Conservation (phyloP, 345 rosid species). For the Aurinia saxatilis region DNA sequence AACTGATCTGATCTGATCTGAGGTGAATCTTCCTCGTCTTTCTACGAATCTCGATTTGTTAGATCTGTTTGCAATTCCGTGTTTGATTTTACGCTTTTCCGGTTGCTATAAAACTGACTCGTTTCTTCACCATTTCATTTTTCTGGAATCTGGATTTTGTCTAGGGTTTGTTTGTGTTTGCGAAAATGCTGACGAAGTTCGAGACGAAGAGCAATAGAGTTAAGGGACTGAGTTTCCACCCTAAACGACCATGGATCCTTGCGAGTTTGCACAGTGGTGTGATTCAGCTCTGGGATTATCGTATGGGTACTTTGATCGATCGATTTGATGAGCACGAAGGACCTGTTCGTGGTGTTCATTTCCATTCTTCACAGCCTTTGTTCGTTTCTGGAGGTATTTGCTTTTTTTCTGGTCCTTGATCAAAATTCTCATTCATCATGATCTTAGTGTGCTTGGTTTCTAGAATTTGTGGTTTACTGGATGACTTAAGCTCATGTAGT, state of each 20-base stretch:
- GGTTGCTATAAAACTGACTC: too few species aligned
- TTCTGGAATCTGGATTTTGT: conserved; percentile 22
- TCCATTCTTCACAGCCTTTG: conserved; percentile 79
- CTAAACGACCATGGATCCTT: conserved; percentile 96
- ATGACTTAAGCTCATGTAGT: background rate
- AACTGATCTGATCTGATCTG: conserved; percentile 50
- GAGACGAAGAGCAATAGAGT: conserved; percentile 99
- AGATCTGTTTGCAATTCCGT: background rate
- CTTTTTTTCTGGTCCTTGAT: background rate
- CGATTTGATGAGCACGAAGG: conserved; percentile 76
- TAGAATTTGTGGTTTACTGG: conserved; percentile 1
- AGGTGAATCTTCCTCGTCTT: conserved; percentile 33
- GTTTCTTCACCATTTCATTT: background rate
- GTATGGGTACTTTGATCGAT: conserved; percentile 94
- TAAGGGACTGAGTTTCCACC: conserved; percentile 94
- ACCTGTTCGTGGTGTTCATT: conserved; percentile 94
- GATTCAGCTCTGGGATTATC: conserved; percentile 99
- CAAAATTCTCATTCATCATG: background rate
- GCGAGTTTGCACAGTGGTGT: conserved; percentile 99
- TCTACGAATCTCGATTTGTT: background rate
- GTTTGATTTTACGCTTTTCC: background rate
- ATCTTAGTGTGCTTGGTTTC: background rate
- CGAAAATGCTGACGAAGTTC: conserved; percentile 86
- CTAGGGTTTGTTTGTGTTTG: conserved; percentile 14
- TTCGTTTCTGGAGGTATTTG: conserved; percentile 78